Percentiles rank a stretch among this genome's conserved stretches.
Conservation (phyloP, 2,329 filamentous ascomycete species). For the Botryotinia calthae region DNA sequence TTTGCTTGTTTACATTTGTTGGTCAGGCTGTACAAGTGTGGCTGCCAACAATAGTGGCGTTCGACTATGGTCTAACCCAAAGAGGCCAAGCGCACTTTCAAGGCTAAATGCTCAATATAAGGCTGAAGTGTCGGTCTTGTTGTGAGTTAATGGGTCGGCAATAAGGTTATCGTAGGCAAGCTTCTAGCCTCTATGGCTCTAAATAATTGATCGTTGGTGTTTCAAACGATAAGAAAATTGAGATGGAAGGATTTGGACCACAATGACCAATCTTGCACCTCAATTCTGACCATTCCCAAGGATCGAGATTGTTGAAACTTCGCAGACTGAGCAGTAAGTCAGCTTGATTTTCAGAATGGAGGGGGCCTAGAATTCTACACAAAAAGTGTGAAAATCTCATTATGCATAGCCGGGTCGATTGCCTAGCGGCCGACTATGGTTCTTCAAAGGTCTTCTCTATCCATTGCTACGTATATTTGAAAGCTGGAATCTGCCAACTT, state of each 20-base stretch:
- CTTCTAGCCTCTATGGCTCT: neutral
- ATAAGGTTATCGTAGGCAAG: conserved; percentile 2
- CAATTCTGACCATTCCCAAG: neutral
- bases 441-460: neutral
- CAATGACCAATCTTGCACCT: neutral
- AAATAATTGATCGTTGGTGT: conserved; percentile 5
- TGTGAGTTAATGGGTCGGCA: neutral
- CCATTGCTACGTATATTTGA: conserved; percentile 12
- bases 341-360: neutral
- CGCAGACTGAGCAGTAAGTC: neutral
- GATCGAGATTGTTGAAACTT: neutral
- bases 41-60: neutral
- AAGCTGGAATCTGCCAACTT: conserved; percentile 5
- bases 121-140: conserved; percentile 4
- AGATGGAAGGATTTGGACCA: neutral
- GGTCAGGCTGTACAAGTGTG: neutral
- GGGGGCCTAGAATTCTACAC: neutral
- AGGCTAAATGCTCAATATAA: neutral
- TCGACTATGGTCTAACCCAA: neutral
- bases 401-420: neutral
- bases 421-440: neutral
- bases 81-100: neutral
- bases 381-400: neutral
- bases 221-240: neutral
- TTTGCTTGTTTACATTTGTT: neutral